Percentiles rank a stretch among this genome's conserved stretches.
phyloP scores from a whole-genome alignment of 2,329 filamentous ascomycete genomes.

The Whalleya microplaca region DNA sequence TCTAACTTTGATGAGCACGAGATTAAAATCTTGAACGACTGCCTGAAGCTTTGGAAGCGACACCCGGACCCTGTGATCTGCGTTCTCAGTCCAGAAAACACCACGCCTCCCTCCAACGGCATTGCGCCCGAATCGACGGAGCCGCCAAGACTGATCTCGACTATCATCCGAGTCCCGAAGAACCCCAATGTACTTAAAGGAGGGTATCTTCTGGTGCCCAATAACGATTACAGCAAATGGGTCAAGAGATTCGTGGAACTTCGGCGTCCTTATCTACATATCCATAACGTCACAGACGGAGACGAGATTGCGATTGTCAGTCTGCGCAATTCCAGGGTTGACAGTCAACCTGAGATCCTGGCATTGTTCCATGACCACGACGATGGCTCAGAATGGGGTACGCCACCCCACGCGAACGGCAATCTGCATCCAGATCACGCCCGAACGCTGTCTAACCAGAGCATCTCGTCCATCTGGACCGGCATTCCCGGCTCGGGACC shows the following conservation, averaged over 20 bases:
- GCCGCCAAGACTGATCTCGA: constrained; percentile 71
- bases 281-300: constrained; percentile 82
- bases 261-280: constrained; percentile 85
- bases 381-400: constrained; percentile 22
- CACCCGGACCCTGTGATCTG: constrained; percentile 60
- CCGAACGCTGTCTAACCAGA: constrained; percentile 53
- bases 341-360: constrained; percentile 87
- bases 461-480: constrained; percentile 61
- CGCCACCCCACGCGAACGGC: constrained; percentile 30
- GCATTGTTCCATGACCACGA: constrained; percentile 60
- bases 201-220: constrained; percentile 85
- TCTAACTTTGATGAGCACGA: constrained; percentile 53
- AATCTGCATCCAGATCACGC: constrained; percentile 52
- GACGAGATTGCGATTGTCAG: constrained; percentile 92
- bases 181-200: constrained; percentile 82
- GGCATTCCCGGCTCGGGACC: constrained; percentile 47
- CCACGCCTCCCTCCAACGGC: constrained; percentile 70
- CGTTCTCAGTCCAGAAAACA: constrained; percentile 64
- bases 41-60: constrained; percentile 67
- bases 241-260: constrained; percentile 92
- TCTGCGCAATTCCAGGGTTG: constrained; percentile 85
- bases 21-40: constrained; percentile 54
- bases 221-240: constrained; percentile 82
- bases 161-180: constrained; percentile 77
- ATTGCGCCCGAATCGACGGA: constrained; percentile 50